Percentiles rank a stretch among this genome's conserved stretches.
phyloP scores from a whole-genome alignment of 768 basidiomycete genomes.

The Boletus barrowsii region DNA sequence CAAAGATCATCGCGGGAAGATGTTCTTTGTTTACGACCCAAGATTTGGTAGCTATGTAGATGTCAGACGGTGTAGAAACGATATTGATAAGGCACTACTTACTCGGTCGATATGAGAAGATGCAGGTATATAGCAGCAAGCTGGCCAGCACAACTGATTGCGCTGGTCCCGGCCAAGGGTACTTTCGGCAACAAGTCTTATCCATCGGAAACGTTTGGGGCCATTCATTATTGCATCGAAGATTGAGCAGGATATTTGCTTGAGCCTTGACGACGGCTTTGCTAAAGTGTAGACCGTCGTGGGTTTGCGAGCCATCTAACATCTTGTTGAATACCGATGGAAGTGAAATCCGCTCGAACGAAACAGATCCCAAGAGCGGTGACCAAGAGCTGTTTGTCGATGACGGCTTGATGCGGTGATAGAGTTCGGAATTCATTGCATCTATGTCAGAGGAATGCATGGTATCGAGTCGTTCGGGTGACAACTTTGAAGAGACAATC shows the following conservation, averaged over 20 bases:
- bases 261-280: constrained; percentile 61
- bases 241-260: constrained; percentile 74
- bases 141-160: constrained; percentile 52
- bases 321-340: constrained; percentile 82
- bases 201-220: constrained; percentile 62
- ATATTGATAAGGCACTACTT: constrained; percentile 3
- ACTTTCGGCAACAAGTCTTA: constrained; percentile 79
- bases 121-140: constrained; percentile 52
- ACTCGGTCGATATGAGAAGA: constrained; percentile 38
- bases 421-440: constrained; percentile 87
- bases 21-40: constrained; percentile 15
- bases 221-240: constrained; percentile 73
- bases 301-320: constrained; percentile 68
- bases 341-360: constrained; percentile 46
- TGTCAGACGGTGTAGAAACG: constrained; percentile 16
- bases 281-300: constrained; percentile 83
- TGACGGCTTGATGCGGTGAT: constrained; percentile 55
- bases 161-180: constrained; percentile 60
- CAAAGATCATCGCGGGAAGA: constrained; percentile 56
- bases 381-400: constrained; percentile 29
- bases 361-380: constrained; percentile 22
- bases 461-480: constrained; percentile 56
- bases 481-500: constrained; percentile 63
- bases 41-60: constrained; percentile 14
- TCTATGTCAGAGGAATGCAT: constrained; percentile 80